Evolutionary conservation across 2,329 filamentous ascomycete species (phyloP), one percentile per base, ranked within the genome.

Genomic region (Sporothrix curviconia): DNA sequence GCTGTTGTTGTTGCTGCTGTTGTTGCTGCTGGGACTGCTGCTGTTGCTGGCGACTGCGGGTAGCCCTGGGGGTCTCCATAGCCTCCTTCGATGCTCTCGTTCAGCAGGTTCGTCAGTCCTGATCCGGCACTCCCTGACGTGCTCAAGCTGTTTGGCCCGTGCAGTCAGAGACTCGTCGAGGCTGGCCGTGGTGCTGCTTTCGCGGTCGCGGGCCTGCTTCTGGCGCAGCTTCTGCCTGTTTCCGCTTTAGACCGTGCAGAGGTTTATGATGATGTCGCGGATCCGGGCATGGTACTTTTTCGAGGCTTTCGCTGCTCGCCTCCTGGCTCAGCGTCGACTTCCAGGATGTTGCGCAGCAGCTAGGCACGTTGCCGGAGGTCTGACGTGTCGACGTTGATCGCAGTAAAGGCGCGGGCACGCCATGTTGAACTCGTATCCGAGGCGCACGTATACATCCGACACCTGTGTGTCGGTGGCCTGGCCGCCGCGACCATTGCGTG

Each of bases 391-490:
- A 99, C 94, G 61, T 95, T 94, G 67, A 99, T 99, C 59, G 92
- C 90, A 66, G 90, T 90, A 73, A 99, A 99, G 61, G 94, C 92
- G 57, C 94, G 87, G n/a, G 72, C 92, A 97, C 28, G 94, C 94
- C 77, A 99, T 94, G 74, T 99, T 99, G 80, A 99, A 99, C 73
- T 99, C 94, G 74, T 99, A 99, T 47, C 94, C 94, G 61, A 99
- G 77, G 60, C 94, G 87, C 60, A 99, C 94, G 70, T 99, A 99
- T 65, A 99, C 94, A 71, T 99, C 94, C 12, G 94, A 97, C 59
- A 99, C 94, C 70, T 97, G 90, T 61, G 87, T 89, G 73, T 99
- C 94, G 62, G 90, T 92, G 56, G 94, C 92, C 66, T 89, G 86
- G 61, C 89, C 87, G 58, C n/a, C 92, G 89, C 59, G 94, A 99